Percentiles rank a stretch among this genome's conserved stretches.
These are phyloP conservation scores for Cyberlindnera veronae DNA, from an alignment of 805 yeast species.

Conservation along the genomic window DNA sequence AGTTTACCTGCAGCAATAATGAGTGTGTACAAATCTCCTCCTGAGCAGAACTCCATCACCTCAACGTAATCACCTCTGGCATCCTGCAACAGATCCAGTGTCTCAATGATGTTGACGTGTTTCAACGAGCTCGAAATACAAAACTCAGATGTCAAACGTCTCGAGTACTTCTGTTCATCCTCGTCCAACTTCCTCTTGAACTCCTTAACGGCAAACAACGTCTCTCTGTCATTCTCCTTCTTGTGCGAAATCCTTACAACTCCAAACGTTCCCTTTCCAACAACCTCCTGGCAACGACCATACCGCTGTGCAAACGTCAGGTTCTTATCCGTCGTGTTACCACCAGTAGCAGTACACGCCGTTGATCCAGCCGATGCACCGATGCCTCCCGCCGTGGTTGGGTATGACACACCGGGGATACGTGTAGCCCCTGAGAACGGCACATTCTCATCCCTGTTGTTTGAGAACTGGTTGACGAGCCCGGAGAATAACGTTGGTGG, in stretches of 20 bases:
- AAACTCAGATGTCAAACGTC: constrained; percentile 76
- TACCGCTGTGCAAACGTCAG: constrained; percentile 77
- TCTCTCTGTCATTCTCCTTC: constrained; percentile 43
- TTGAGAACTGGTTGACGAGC: constrained; percentile 54
- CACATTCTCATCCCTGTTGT: constrained; percentile 39
- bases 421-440: constrained; percentile 36
- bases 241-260: constrained; percentile 87
- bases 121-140: constrained; percentile 76
- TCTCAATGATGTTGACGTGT: constrained; percentile 73
- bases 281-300: constrained; percentile 91
- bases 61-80: constrained; percentile 81
- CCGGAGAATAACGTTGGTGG: constrained; percentile 77
- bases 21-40: constrained; percentile 75
- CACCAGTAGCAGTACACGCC: neutral
- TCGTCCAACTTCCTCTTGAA: constrained; percentile 63
- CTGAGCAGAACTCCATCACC: constrained; percentile 81
- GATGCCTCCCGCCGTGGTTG: neutral
- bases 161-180: constrained; percentile 61
- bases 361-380: neutral
- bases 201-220: constrained; percentile 82
- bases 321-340: constrained; percentile 14
- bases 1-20: constrained; percentile 74
- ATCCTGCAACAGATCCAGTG: constrained; percentile 74
- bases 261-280: constrained; percentile 94
- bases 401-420: constrained; percentile 13